These are phyloP conservation scores for Astrothelium subdiscretum DNA, from an alignment of 495 filamentous ascomycete genomes.

Conservation along the genomic window DNA sequence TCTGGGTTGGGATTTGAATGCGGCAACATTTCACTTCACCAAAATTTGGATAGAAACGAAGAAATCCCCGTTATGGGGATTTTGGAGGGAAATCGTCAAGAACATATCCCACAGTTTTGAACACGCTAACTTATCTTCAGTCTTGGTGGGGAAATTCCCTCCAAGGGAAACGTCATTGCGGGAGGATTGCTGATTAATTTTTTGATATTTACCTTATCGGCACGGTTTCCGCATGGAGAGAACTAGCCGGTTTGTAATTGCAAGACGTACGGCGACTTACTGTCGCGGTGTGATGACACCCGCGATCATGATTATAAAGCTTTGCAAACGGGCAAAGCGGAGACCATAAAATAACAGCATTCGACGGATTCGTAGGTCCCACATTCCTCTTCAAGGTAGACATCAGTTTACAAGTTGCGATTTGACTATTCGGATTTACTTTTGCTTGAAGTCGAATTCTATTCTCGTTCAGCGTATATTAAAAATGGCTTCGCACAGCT, in stretches of 20 bases:
- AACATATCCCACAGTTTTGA: no score
- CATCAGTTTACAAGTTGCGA: neutral
- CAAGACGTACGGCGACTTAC: neutral
- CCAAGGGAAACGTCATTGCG: no score
- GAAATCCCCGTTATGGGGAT: no score
- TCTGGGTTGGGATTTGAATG: no score
- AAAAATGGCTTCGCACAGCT: conserved; percentile 23
- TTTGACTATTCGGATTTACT: neutral
- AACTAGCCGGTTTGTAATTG: neutral
- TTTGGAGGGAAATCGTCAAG: no score
- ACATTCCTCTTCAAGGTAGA: neutral
- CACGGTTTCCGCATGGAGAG: neutral
- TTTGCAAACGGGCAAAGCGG: neutral
- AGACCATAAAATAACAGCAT: neutral
- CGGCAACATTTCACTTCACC: no score
- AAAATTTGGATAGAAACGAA: no score
- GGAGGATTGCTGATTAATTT: no score
- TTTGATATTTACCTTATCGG: neutral
- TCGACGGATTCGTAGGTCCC: neutral
- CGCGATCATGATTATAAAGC: neutral
- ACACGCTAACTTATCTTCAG: no score
- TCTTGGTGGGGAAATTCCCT: no score
- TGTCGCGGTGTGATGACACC: neutral
- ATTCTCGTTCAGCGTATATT: neutral
- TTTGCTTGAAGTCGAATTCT: neutral